Base-by-base conservation (phyloP, 352 stramenopile genomes). In the Peronosclerospora sorghi region DNA sequence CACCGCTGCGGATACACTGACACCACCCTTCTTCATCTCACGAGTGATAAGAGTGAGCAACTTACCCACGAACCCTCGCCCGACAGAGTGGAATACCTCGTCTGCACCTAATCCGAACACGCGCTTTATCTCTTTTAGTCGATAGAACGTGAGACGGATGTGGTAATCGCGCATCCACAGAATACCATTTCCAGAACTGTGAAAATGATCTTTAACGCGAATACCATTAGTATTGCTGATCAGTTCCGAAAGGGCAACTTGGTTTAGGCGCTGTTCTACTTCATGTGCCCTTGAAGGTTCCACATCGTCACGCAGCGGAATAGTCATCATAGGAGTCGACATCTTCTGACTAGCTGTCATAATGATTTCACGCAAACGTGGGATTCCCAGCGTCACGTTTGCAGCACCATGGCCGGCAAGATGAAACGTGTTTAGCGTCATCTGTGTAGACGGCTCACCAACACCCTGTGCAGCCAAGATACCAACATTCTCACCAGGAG, bases 351-450 rank as follows among this genome's bases (percentile, higher is more conserved):
- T 97, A 21, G 96, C 97, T 34, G 96, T 99, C 96, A 99, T 99
- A 51, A 99, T 98, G 51, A 99, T 98, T 78, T 99, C 97, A 56
- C 96, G 82, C 59, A 99, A 67, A 64, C 97, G 94, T 39, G 97
- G 97, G 59, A 99, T 99, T 61, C 97, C 95, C 30, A 99, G 75
- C 21, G 97, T 99, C 32, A 99, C 96, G 71, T 99, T 99, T 30
- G 95, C 96, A 27, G 95, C 96, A 60, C 96, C 96, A 59, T 97
- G 89, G 34, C 97, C 97, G 37, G 97, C 97, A 64, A 99, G 82
- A 62, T 99, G 97, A 74, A 99, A 99, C 24, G 97, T 99, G 75
- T 99, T 99, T 8, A 99, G 80, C 42, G 97, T 99, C 97, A 99
- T 99, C 68, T 99, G 97, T 5, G 97, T 99, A 23, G 95, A 98